Percentiles rank a stretch among this genome's conserved stretches.
Conservation (phyloP, 2,329 filamentous ascomycete genomes). For the Paecilomyces sp. region DNA sequence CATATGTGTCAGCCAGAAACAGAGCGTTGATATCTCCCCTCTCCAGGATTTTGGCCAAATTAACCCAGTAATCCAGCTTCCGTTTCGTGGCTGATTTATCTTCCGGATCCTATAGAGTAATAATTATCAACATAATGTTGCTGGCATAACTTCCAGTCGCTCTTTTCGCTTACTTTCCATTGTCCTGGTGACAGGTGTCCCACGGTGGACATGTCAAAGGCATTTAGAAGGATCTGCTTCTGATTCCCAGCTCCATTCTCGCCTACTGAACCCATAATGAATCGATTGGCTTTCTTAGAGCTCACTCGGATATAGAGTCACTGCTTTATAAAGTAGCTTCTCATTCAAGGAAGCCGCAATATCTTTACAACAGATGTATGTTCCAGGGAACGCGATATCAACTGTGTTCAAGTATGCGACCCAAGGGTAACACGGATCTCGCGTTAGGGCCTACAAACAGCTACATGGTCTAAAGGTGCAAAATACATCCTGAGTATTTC, state of each 20-base stretch:
- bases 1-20: slow-evolving; percentile 61
- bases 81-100: slow-evolving; percentile 57
- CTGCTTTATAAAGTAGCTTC: neutral
- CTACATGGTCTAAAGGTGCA: neutral
- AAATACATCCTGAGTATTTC: neutral
- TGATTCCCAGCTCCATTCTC: slow-evolving; percentile 9
- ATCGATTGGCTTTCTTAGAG: neutral
- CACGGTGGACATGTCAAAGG: slow-evolving; percentile 60
- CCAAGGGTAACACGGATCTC: neutral
- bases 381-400: neutral
- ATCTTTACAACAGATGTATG: neutral
- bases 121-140: neutral
- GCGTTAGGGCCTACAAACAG: neutral
- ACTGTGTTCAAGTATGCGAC: neutral
- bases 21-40: slow-evolving; percentile 57
- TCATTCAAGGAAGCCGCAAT: neutral
- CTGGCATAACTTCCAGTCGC: neutral
- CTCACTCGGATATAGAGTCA: neutral
- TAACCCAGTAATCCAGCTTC: slow-evolving; percentile 55
- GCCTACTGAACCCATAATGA: neutral
- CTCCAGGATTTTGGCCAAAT: slow-evolving; percentile 57
- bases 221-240: slow-evolving; percentile 56
- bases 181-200: slow-evolving; percentile 60
- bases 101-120: slow-evolving; percentile 44
- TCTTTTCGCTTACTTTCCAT: slow-evolving; percentile 49